A percentile compares a stretch with the other conserved stretches of the same genome.
Conservation (phyloP, 2,329 filamentous ascomycete genomes). For the Colletotrichum ledebouriae region DNA sequence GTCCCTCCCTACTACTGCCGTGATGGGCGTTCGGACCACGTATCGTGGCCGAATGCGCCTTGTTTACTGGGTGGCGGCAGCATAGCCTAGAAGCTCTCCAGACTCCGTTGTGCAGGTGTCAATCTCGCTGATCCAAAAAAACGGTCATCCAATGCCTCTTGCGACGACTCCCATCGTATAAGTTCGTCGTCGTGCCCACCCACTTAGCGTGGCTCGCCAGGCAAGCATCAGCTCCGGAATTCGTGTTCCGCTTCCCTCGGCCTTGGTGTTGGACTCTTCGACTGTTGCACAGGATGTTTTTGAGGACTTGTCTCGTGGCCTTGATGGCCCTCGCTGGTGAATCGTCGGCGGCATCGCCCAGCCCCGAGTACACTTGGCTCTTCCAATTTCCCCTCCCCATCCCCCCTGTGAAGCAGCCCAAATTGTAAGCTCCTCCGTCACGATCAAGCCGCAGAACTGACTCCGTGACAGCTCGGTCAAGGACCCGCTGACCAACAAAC, state of each 20-base stretch:
- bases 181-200: neutral
- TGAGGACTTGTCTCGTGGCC: neutral
- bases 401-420: neutral
- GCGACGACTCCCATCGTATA: slow-evolving; percentile 9
- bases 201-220: neutral
- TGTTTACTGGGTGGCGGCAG: neutral
- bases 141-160: neutral
- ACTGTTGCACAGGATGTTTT: neutral
- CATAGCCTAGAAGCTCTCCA: slow-evolving; percentile 3
- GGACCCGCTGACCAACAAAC: neutral
- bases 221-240: neutral
- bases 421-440: neutral
- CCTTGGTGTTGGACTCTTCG: neutral
- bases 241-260: neutral
- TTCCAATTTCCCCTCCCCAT: slow-evolving; percentile 1
- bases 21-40: slow-evolving; percentile 20
- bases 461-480: slow-evolving; percentile 36
- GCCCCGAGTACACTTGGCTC: neutral
- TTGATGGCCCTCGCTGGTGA: neutral
- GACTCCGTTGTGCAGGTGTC: slow-evolving; percentile 23
- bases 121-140: slow-evolving; percentile 8
- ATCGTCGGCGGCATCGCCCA: neutral
- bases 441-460: neutral
- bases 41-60: neutral
- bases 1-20: slow-evolving; percentile 9